Base-by-base conservation (phyloP, 2,329 filamentous ascomycete species). In the Colletotrichum caudatum region DNA sequence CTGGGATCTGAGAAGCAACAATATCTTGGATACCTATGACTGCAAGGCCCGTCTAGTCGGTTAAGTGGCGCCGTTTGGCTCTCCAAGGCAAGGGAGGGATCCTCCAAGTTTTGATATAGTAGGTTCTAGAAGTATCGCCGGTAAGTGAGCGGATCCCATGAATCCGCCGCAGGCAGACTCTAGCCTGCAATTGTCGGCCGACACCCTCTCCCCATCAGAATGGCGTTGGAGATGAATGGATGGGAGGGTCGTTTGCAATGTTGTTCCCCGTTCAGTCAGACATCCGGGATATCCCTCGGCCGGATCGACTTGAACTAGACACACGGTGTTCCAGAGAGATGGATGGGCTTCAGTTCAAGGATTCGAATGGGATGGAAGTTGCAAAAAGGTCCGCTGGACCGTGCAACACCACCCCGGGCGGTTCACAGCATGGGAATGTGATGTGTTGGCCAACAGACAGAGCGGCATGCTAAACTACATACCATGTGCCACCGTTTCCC, bases 301-400 rank as follows among this genome's bases (percentile, higher is more conserved):
- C 23, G 2, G 7, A 1, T 23, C 2, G 33, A 16, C 20, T n/a
- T 23, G 53, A 23, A 39, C 20, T 23, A 23, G 26, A 11, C 5
- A 20, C 20, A 44, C 16, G 20, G n/a, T 56, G 53, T n/a, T 20
- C 9, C 9, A 6, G 33, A n/a, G 53, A 39, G 35, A 51, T 35
- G 33, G 16, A 51, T 35, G 33, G 16, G n/a, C 14, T 29, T 63
- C 29, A 51, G 9, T 11, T 5, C 6, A 14, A 3, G 9, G 9
- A 18, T n/a, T 23, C 8, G 20, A 35, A 11, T 37, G 46, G 16
- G n/a, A 50, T 26, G 33, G 48, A 58, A 26, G 66, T 65, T 41
- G 51, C 44, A 50, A 57, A 51, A 57, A 68, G 60, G 64, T 46
- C 46, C n/a, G n/a, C n/a, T 48, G 66, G 66, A 58, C 66, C 66